Conservation (phyloP, 371 early-diverging fungal species). For the Conidiobolus coronatus region DNA sequence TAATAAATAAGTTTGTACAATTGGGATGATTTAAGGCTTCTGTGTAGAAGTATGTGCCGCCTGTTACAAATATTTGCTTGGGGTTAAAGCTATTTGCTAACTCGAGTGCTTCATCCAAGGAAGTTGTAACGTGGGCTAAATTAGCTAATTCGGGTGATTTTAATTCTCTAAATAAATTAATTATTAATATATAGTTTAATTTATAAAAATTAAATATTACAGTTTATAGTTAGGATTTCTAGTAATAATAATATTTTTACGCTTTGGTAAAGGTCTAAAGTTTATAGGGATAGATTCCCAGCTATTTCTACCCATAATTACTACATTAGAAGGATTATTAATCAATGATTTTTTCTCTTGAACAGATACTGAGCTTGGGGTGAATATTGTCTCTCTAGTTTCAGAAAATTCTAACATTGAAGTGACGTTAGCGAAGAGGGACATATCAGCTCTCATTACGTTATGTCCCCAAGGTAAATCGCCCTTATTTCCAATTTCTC, state of each 20-base stretch:
- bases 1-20: slow-evolving; percentile 2
- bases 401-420: too few species aligned
- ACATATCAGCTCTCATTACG: not conserved
- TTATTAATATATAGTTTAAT: too few species aligned
- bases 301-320: slow-evolving; percentile 3
- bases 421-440: not conserved
- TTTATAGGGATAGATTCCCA: slow-evolving; percentile 2
- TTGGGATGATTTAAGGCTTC: slow-evolving; percentile 1
- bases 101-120: not conserved
- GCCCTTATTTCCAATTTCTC: not conserved
- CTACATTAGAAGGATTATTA: not conserved
- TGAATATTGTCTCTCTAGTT: too few species aligned
- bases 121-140: not conserved
- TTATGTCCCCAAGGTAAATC: slow-evolving; percentile 2
- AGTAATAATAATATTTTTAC: not conserved
- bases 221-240: not conserved
- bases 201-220: too few species aligned
- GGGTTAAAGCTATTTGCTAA: not conserved
- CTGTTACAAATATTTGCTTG: slow-evolving; percentile 1
- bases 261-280: slow-evolving; percentile 1
- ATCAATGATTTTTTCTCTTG: too few species aligned
- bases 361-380: too few species aligned
- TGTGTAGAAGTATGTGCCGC: not conserved
- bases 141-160: not conserved
- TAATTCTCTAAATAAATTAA: not conserved